Base-by-base conservation (phyloP, 225 moss, liverwort and hornwort genomes). In the Ulota crispa region DNA sequence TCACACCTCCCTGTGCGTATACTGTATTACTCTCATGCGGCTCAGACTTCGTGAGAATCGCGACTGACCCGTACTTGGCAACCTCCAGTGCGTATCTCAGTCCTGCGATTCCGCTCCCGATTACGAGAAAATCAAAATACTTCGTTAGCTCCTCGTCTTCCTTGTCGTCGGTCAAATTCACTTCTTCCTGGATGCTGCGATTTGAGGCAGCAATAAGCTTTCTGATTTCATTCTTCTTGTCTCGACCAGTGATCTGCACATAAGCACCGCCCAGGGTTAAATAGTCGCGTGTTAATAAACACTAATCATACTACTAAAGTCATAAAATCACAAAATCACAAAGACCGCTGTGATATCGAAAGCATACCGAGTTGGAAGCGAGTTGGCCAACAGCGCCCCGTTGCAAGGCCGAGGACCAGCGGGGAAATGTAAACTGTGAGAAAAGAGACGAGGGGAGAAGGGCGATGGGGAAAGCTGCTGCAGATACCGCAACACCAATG, bases 1-100 rank as follows among this genome's bases (percentile, higher is more conserved):
- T 96, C 5, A 99, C 99, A 31, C 99, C 99, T 64, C 99, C 96
- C 74, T 99, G 99, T 30, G 99, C 99, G 70, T 99, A 99, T 75
- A 93, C 92, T 5, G 99, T 99, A 84, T 90, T 99, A 79, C 99
- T 99, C 82, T 99, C 99, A 43, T 99, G 99, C 62, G 94, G 92
- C 82, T 99, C 99, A 14, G 99, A 99, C 86, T 99, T 99, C 12
- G 99, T 99, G 6, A 99, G 92, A 57, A 99, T 94, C 55, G 91
- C 95, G 11, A 99, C 96, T 13, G 99, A 93, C 26, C 99, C 96
- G 67, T 94, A 89, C 80, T 99, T 92, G 60, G 99, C 96, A 47
- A 99, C 99, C 70, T 93, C 99, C 82, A 99, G 83, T 12, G 96
- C 94, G 71, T 99, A 99, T 81, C 96, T 88, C 50, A 99, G 88